These are phyloP conservation scores for Haematococcus sp. DNA, from an alignment of 139 green algal species.

Conservation along the genomic window DNA sequence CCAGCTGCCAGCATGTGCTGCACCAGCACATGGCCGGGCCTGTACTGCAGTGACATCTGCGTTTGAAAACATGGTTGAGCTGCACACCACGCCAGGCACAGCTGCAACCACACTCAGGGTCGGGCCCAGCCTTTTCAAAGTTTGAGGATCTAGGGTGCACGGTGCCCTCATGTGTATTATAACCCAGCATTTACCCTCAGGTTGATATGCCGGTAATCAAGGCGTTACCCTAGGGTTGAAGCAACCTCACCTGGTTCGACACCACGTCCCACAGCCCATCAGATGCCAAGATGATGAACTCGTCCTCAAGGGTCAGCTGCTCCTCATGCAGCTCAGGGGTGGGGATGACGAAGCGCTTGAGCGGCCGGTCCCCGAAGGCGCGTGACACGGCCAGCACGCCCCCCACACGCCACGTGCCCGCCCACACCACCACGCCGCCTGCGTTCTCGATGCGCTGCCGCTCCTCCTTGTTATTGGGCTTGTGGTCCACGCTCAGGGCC, in stretches of 20 bases:
- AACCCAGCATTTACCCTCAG: no score
- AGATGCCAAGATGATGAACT: conserved; percentile 83
- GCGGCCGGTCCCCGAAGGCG: conserved; percentile 90
- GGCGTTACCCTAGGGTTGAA: no score
- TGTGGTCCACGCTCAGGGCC: conserved; percentile 88
- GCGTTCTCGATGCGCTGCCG: conserved; percentile 85
- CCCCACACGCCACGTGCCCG: conserved; percentile 92
- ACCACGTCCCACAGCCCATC: conserved; percentile 96
- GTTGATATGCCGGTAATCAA: no score
- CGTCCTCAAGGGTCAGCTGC: conserved; percentile 49
- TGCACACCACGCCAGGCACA: no score
- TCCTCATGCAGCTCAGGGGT: conserved; percentile 79
- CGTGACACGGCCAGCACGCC: conserved; percentile 94
- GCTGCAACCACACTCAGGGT: no score
- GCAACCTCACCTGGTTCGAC: conserved; percentile 68
- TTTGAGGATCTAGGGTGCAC: no score
- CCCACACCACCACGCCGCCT: conserved; percentile 89
- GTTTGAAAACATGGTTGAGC: no score
- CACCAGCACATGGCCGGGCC: no score
- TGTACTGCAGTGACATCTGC: no score
- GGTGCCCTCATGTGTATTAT: no score
- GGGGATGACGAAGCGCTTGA: conserved; percentile 88
- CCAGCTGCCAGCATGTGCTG: no score
- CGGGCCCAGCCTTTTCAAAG: no score
- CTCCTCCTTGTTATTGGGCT: conserved; percentile 91